A percentile compares a stretch with the other conserved stretches of the same genome.
Conservation (phyloP, 2,329 filamentous ascomycete species). For the Lanzia echinophila region DNA sequence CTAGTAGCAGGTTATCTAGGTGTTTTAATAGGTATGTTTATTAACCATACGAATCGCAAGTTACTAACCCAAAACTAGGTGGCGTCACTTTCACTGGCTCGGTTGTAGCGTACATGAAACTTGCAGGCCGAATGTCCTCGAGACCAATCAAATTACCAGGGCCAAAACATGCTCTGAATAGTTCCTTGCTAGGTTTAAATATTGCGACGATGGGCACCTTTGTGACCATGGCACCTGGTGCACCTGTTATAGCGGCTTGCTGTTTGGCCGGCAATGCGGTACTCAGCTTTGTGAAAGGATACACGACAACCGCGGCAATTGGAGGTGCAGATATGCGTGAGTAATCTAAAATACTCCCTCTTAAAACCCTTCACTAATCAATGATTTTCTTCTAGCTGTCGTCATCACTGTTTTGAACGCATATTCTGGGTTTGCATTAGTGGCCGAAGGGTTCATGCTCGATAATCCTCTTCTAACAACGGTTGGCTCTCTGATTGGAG, state of each 20-base stretch:
- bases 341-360: conserved; percentile 11
- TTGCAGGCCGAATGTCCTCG: conserved; percentile 76
- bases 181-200: conserved; percentile 67
- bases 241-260: conserved; percentile 69
- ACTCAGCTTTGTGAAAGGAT: conserved; percentile 79
- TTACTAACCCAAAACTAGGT: conserved; percentile 31
- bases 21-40: conserved; percentile 61
- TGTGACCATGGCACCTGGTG: conserved; percentile 72
- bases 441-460: conserved; percentile 88
- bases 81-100: conserved; percentile 89
- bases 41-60: not conserved
- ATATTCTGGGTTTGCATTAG: conserved; percentile 83
- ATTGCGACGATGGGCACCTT: conserved; percentile 79
- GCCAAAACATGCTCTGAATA: conserved; percentile 66
- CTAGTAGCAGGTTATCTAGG: conserved; percentile 82
- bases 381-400: conserved; percentile 45
- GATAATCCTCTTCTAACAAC: conserved; percentile 80
- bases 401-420: conserved; percentile 88
- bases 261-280: conserved; percentile 70
- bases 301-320: conserved; percentile 80
- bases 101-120: conserved; percentile 82
- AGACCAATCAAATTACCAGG: conserved; percentile 67
- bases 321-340: conserved; percentile 86
- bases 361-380: conserved; percentile 15
- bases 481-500: conserved; percentile 79